Base-by-base conservation (phyloP, 768 basidiomycete genomes). In the Cystobasidium onofrii region DNA sequence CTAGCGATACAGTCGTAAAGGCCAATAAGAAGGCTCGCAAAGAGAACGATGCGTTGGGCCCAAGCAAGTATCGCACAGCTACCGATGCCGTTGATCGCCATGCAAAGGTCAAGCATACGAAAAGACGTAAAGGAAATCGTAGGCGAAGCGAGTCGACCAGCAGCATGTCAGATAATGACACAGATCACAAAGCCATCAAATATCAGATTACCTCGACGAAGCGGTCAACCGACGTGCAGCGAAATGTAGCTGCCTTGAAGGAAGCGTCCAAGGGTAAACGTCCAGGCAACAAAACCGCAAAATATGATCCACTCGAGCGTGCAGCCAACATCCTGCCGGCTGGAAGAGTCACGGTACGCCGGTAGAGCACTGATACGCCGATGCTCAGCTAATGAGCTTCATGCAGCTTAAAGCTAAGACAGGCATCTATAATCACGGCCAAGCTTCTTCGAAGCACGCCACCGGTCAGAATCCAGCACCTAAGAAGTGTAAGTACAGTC, bases 341-440 rank as follows among this genome's bases (percentile, higher is more conserved):
- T 25, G 52, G 36, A 3, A 15, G 69, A 1, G 55, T 71, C 6
- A 71, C 69, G 7, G 69, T 71, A 36, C 23, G 52, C 41, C 7
- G n/a, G n/a, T n/a, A n/a, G n/a, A n/a, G n/a, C n/a, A n/a, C n/a
- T n/a, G n/a, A n/a, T n/a, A n/a, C n/a, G n/a, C n/a, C n/a, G n/a
- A n/a, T n/a, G n/a, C n/a, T n/a, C n/a, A n/a, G n/a, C 43, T 43
- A 15, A 64, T 43, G 15, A 15, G 18, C 10, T 29, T 18, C 34
- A 3, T 71, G 7, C 54, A 71, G 69, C 52, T 71, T 12, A 71
- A 67, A 67, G 65, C 65, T 17, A 43, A 71, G 29, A 41, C 54
- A 20, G 69, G 69, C 34, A 71, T 71, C 10, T 71, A 71, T 44
- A 71, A 71, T 41, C 69, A 44, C 13, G 69, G 69, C 2, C 33